A percentile compares a stretch with the other conserved stretches of the same genome.
These are phyloP conservation scores for Yamadazyma sp. DNA, from an alignment of 1,139 yeast genomes.

Conservation along the genomic window DNA sequence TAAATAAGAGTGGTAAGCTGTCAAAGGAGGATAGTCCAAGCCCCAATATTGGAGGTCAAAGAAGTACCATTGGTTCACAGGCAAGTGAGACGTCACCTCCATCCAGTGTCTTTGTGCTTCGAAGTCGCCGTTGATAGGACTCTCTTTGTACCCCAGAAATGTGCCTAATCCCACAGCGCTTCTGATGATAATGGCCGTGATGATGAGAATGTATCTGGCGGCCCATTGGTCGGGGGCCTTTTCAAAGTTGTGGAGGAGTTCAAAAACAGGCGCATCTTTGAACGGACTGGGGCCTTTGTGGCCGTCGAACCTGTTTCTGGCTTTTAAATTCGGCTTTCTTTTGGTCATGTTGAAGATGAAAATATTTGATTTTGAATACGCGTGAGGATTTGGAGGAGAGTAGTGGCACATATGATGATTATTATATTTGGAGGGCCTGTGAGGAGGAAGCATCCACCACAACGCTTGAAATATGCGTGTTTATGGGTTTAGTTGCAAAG, in stretches of 20 bases:
- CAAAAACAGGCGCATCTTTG: conserved; percentile 37
- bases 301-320: conserved; percentile 5
- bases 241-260: conserved; percentile 40
- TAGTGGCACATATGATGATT: too few relatives aligned
- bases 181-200: conserved; percentile 73
- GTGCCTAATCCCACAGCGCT: conserved; percentile 89
- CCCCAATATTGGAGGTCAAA: conserved; percentile 95
- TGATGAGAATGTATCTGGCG: conserved; percentile 72
- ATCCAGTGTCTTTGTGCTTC: conserved; percentile 99
- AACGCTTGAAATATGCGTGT: too few relatives aligned
- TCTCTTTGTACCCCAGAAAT: conserved; percentile 66
- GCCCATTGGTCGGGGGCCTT: conserved; percentile 87
- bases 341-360: conserved; percentile 7
- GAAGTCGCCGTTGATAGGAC: conserved; percentile 91
- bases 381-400: too few relatives aligned
- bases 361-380: too few relatives aligned
- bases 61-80: conserved; percentile 79
- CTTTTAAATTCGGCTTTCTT: conserved; percentile 5
- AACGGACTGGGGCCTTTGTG: conserved; percentile 19
- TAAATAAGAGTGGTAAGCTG: conserved; percentile 88
- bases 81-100: conserved; percentile 80
- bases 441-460: too few relatives aligned
- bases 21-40: conserved; percentile 93
- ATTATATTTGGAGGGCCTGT: too few relatives aligned
- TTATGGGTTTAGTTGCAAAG: too few relatives aligned